A percentile compares a stretch with the other conserved stretches of the same genome.
Evolutionary conservation across 179 eudicot species (phyloP).

Genomic region (Heliamphora pulchella): DNA sequence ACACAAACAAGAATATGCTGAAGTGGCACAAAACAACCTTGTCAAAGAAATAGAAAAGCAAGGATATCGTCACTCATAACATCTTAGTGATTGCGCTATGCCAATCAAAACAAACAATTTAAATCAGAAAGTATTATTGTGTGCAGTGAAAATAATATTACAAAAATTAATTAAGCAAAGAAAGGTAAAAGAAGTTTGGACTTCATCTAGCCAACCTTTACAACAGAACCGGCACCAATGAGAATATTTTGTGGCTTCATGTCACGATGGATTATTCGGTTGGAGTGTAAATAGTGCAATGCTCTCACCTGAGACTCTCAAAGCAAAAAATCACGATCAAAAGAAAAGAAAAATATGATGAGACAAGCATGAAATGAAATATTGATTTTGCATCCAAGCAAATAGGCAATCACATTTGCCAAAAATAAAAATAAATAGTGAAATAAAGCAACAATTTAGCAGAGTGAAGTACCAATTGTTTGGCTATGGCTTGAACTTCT

Average conservation of each 20-base stretch:
- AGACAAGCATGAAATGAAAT: not conserved
- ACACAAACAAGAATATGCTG: not conserved
- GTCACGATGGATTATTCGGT: slow-evolving; percentile 95
- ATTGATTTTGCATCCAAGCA: not conserved
- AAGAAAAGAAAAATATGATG: not conserved
- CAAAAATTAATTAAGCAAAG: not conserved
- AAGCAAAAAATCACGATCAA: slow-evolving; percentile 4
- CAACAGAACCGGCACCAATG: slow-evolving; percentile 84
- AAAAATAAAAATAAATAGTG: not conserved
- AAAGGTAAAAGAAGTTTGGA: not conserved
- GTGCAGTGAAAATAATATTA: not conserved
- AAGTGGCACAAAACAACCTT: no score
- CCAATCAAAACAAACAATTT: not conserved
- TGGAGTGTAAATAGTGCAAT: slow-evolving; percentile 89
- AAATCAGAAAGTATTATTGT: not conserved
- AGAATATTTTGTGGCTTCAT: slow-evolving; percentile 99
- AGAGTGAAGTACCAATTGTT: slow-evolving; percentile 67
- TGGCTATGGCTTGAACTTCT: slow-evolving; percentile 96
- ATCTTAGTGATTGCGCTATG: not conserved
- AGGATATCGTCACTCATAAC: not conserved
- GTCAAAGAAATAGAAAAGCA: not conserved
- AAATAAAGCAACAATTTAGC: not conserved
- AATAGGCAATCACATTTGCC: not conserved
- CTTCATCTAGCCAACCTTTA: slow-evolving; percentile 54
- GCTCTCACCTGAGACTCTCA: slow-evolving; percentile 67